Evolutionary conservation across 805 yeast genomes (phyloP).

Genomic region (Kuraishia capsulata): DNA sequence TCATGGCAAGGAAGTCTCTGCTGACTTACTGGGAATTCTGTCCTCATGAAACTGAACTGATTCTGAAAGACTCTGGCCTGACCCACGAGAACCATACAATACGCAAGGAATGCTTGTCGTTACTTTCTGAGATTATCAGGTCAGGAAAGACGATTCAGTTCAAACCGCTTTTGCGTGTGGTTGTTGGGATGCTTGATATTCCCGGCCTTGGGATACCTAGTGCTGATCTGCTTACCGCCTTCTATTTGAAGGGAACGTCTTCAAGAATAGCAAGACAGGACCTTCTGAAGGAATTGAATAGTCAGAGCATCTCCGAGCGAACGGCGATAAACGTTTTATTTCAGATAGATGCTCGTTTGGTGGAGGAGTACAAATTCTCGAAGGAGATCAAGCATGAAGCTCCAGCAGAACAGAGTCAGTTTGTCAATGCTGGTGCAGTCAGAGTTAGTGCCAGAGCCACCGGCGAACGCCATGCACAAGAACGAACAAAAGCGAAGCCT

Average conservation of each 20-base stretch:
- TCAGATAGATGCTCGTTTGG: conserved; percentile 19
- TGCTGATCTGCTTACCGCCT: conserved; percentile 19
- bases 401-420: conserved; percentile 2
- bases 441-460: conserved; percentile 7
- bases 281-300: conserved; percentile 29
- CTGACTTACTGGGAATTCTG: conserved; percentile 48
- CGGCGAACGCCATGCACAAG: background rate
- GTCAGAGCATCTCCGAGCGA: conserved; percentile 19
- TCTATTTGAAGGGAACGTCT: conserved; percentile 24
- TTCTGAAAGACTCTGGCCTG: conserved; percentile 34
- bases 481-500: conserved; percentile 8
- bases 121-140: conserved; percentile 33
- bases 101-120: conserved; percentile 32
- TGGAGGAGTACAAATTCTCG: conserved; percentile 8
- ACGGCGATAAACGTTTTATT: conserved; percentile 16
- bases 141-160: conserved; percentile 25
- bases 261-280: conserved; percentile 33
- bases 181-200: conserved; percentile 12
- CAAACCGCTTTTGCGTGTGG: conserved; percentile 15
- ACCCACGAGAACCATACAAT: conserved; percentile 26
- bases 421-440: conserved; percentile 19
- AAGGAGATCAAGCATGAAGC: background rate
- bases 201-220: background rate
- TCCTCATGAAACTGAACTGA: conserved; percentile 35
- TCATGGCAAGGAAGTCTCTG: conserved; percentile 41